phyloP scores from a whole-genome alignment of 306 rosid genomes.

The Mucuna pruriens region DNA sequence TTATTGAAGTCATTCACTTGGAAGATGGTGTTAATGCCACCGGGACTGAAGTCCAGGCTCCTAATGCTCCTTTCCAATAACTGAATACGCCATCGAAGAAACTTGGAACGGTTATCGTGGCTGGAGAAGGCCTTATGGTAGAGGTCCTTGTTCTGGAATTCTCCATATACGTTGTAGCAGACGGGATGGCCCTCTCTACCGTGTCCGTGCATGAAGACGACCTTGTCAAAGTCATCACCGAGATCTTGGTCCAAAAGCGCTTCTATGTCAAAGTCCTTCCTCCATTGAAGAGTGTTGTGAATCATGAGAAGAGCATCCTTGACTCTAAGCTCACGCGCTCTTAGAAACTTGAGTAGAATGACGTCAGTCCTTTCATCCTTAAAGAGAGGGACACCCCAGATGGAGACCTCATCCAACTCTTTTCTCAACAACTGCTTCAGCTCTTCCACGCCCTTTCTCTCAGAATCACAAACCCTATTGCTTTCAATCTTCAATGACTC shows the following conservation, averaged over 20 bases:
- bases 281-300: slow-evolving; percentile 70
- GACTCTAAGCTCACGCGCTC: slow-evolving; percentile 83
- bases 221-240: slow-evolving; percentile 81
- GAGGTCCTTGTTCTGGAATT: slow-evolving; percentile 88
- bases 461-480: slow-evolving; percentile 68
- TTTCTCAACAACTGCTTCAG: slow-evolving; percentile 55
- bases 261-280: slow-evolving; percentile 75
- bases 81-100: slow-evolving; percentile 84
- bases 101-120: slow-evolving; percentile 61
- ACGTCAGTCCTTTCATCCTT: slow-evolving; percentile 76
- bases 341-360: slow-evolving; percentile 81
- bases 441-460: slow-evolving; percentile 57
- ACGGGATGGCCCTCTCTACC: slow-evolving; percentile 76
- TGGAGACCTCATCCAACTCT: slow-evolving; percentile 49
- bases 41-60: slow-evolving; percentile 76
- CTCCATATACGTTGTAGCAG: slow-evolving; percentile 90
- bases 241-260: slow-evolving; percentile 68
- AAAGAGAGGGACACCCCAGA: slow-evolving; percentile 87
- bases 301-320: slow-evolving; percentile 73
- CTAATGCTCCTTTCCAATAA: slow-evolving; percentile 84
- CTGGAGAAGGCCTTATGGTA: slow-evolving; percentile 66
- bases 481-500: slow-evolving; percentile 88
- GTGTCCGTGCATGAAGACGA: slow-evolving; percentile 84
- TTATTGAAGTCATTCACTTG: slow-evolving; percentile 91
- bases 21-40: slow-evolving; percentile 68